Base-by-base conservation (phyloP, 805 yeast species). In the Metschnikowia shivogae region DNA sequence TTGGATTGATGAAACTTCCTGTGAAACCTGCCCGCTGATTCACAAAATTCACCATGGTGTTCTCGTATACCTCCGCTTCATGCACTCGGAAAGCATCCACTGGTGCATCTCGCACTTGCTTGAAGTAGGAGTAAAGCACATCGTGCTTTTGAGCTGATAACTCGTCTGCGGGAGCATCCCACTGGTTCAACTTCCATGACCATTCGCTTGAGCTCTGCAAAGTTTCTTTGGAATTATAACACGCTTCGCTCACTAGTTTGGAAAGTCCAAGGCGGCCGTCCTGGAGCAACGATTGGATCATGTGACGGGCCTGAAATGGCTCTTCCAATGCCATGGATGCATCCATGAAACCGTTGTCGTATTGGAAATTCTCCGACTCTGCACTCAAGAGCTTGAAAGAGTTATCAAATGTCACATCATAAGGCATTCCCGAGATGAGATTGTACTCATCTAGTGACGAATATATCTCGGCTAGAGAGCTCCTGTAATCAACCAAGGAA, bases 131-230 rank as follows among this genome's bases (percentile, higher is more conserved):
- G 57, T 84, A 88, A 2, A 82, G 62, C 2, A 70, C 64, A 36
- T 74, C 76, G 36, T 77, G 70, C 33, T 71, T 76, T 1, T 68
- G 61, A 0, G 43, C 41, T 0, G 74, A 58, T 0, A 47, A 51
- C 2, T 56, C 59, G 1, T 82, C 72, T 0, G 59, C 49, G 0
- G 95, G 87, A 1, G 86, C 48, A 43, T 84, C 84, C 97, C 97
- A 90, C 40, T 78, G 77, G 35, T 75, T 77, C 34, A 90, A 62
- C 56, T 85, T 85, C 89, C 96, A 84, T 1, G 82, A 77, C 79
- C 89, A 82, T 46, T 77, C 80, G 58, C 74, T 39, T 9, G 31
- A 22, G 13, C 13, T 31, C 10, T 13, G 24, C 6, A 24, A 85
- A 1, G 63, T 46, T 20, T 61, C 60, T 19, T 22, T 19, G 4